Evolutionary conservation across 1,139 yeast genomes (phyloP), one percentile per base, ranked within the genome.

Genomic region (Sugiyamaella sp.): DNA sequence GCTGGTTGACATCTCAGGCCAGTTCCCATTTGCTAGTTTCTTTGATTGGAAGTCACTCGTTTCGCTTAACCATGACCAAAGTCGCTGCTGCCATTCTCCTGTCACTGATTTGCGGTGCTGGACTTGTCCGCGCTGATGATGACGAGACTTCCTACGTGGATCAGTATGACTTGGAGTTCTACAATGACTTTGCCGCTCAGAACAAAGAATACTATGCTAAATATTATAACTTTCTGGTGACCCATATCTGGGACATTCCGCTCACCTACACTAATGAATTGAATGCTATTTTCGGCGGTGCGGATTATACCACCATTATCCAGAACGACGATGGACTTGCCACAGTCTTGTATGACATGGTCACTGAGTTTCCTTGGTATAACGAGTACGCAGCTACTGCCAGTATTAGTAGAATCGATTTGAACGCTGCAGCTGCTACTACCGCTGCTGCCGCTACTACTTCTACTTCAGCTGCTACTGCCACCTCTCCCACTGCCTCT

Each of bases 321-420:
- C 44, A 43, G 8, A 46, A 25, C 5, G 54, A 56, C 25, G 53
- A 52, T 14, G 58, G 49, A 5, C 38, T 58, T n/a, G 58, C 54
- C 9, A 52, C 61, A 9, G 59, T 51, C 8, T 46, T 56, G 46
- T 58, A 58, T 49, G 47, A 51, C 21, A 49, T 58, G 38, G 54
- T 51, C 37, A 58, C 58, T 9, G 57, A 56, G 39, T 49, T 58
- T 33, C 61, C 61, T 2, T 58, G 61, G 61, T 58, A 54, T 41
- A 42, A 51, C 24, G 29, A 51, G 27, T 53, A 48, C 43, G 49
- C 44, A 12, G 57, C 57, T 24, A 54, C 57, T 5, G 57, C 55
- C 20, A 49, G 54, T 32, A 45, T 39, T 16, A 33, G 32, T 29
- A 51, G 49, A 35, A 39, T 21, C 8, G 45, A 22, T 24, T 35